Evolutionary conservation across 768 basidiomycete species (phyloP), one percentile per base, ranked within the genome.

Genomic region (Termitomyces bulborhizus): DNA sequence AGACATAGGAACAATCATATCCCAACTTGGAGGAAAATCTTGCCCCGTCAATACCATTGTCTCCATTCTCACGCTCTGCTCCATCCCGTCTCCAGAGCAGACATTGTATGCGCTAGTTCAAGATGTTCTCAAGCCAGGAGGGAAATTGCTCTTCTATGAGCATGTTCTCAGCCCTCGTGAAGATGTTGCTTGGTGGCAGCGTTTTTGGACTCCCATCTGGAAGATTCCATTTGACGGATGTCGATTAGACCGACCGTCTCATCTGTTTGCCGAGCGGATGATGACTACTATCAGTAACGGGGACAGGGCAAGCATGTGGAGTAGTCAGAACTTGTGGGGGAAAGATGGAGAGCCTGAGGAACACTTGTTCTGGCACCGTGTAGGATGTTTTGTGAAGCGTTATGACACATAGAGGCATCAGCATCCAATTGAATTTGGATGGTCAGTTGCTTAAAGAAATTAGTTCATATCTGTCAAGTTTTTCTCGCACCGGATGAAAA

Each of bases 171-270:
- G 77, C 59, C 77, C 72, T 1, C 66, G 68, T 0, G 51, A 61
- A 6, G 81, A 85, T 57, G 78, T 88, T 2, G 78, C 79, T 7
- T 80, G 82, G 80, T 90, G 87, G 86, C 89, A 91, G 66, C 57
- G 72, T 0, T 75, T 87, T 47, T 90, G 87, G 88, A 76, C 84
- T 1, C 88, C 88, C 0, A 5, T 89, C 4, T 91, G 89, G 89
- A 63, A 64, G 5, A 40, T 74, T 0, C 67, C 71, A 1, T 82
- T 85, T 53, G 85, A 82, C 60, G 87, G 88, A 13, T 90, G 88
- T 61, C 71, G 71, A 56, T 61, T 89, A 41, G 84, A 87, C 58
- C 72, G 82, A 6, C 80, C 82, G 11, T 77, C 79, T 2, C 75
- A 80, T 64, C 12, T 76, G 0, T 81, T 76, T 72, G 60, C 84